These are phyloP conservation scores for Phytophthora megakarya DNA, from an alignment of 352 stramenopile species.

Conservation along the genomic window DNA sequence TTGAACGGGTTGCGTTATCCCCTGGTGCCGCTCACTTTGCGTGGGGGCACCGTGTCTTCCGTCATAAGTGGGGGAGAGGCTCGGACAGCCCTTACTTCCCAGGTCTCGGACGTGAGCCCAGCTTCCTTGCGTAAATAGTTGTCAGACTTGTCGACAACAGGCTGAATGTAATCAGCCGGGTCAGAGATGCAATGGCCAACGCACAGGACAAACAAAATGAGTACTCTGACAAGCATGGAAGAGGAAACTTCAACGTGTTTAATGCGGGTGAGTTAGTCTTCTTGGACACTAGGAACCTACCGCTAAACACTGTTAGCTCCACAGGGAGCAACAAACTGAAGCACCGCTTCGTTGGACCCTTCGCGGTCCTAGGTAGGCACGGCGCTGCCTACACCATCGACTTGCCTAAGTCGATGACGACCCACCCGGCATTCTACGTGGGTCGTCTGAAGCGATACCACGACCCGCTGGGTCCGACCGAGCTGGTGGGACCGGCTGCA, in stretches of 20 bases:
- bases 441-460: not conserved
- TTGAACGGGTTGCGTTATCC: too few species aligned
- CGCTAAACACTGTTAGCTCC: constrained; percentile 1
- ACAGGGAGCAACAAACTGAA: constrained; percentile 15
- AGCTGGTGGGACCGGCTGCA: too few species aligned
- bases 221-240: constrained; percentile 7
- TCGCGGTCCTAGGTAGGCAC: not conserved
- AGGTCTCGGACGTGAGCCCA: too few species aligned
- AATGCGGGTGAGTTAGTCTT: not conserved
- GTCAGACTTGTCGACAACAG: too few species aligned
- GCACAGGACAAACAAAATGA: not conserved
- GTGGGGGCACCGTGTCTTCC: too few species aligned
- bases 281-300: constrained; percentile 13
- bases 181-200: too few species aligned
- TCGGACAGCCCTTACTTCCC: too few species aligned
- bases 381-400: constrained; percentile 8
- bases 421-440: too few species aligned
- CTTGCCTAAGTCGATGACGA: not conserved
- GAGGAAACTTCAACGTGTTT: constrained; percentile 9
- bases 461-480: not conserved
- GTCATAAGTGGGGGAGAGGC: too few species aligned
- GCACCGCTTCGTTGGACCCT: constrained; percentile 26
- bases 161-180: too few species aligned
- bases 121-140: too few species aligned
- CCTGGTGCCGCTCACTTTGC: too few species aligned